Conservation (phyloP, 2,329 filamentous ascomycete species). For the Xylaria hypoxylon region DNA sequence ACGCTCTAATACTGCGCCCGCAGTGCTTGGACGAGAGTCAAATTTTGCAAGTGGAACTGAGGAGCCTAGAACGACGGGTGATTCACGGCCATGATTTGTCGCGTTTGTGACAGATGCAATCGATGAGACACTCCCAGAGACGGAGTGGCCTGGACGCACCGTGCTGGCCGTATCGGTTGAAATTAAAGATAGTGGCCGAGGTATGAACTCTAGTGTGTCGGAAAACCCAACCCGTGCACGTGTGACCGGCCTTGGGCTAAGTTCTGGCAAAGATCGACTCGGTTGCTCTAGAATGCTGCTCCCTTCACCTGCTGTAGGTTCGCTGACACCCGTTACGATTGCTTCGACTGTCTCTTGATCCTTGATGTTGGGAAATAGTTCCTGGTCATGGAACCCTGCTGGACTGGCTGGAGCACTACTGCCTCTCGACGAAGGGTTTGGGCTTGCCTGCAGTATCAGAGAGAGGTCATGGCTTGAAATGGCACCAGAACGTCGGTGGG, state of each 20-base stretch:
- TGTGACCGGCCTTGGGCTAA: slow-evolving; percentile 52
- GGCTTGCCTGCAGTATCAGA: slow-evolving; percentile 70
- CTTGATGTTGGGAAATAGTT: slow-evolving; percentile 42
- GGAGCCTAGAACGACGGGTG: slow-evolving; percentile 53
- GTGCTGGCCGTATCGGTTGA: slow-evolving; percentile 88
- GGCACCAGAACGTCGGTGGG: slow-evolving; percentile 82
- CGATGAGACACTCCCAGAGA: slow-evolving; percentile 84
- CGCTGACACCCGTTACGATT: slow-evolving; percentile 34
- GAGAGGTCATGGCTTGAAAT: slow-evolving; percentile 87
- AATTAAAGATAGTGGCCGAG: slow-evolving; percentile 82
- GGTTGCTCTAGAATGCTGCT: slow-evolving; percentile 38
- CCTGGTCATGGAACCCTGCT: slow-evolving; percentile 57
- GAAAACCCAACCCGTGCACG: slow-evolving; percentile 83
- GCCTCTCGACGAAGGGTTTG: slow-evolving; percentile 61
- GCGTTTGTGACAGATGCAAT: slow-evolving; percentile 71
- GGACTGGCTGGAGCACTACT: slow-evolving; percentile 75
- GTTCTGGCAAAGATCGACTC: slow-evolving; percentile 45
- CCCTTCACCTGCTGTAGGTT: slow-evolving; percentile 46
- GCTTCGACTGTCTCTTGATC: slow-evolving; percentile 31
- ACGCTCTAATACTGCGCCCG: slow-evolving; percentile 75
- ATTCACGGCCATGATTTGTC: slow-evolving; percentile 57
- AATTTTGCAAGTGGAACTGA: slow-evolving; percentile 56
- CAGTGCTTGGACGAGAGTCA: slow-evolving; percentile 74
- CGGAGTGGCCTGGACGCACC: slow-evolving; percentile 75
- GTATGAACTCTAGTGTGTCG: slow-evolving; percentile 85